Conservation (phyloP, 352 stramenopile genomes). For the Phytophthora fragariaefolia region DNA sequence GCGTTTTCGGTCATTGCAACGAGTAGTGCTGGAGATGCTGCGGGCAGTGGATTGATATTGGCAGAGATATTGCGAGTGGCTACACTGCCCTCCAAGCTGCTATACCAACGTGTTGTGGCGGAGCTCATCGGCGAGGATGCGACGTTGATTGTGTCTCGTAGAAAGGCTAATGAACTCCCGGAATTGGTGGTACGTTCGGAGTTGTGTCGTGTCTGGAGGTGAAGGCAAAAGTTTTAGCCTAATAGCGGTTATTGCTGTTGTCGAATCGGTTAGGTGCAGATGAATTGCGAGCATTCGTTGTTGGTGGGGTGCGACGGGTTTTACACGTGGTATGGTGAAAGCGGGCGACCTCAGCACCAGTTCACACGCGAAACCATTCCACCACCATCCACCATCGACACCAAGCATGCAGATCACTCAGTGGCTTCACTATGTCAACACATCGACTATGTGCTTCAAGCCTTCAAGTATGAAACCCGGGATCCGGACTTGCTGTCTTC, state of each 20-base stretch:
- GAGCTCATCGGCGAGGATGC: constrained; percentile 43
- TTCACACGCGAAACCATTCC: constrained; percentile 75
- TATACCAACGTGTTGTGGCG: constrained; percentile 51
- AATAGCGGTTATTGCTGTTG: neutral
- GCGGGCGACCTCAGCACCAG: constrained; percentile 43
- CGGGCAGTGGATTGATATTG: constrained; percentile 29
- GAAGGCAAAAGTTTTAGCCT: neutral
- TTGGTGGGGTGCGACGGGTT: constrained; percentile 44
- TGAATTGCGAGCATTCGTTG: constrained; percentile 18
- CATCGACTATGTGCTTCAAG: constrained; percentile 41
- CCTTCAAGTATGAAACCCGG: constrained; percentile 22
- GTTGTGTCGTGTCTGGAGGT: neutral
- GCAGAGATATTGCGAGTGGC: constrained; percentile 52
- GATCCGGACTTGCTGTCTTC: neutral
- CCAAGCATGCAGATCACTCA: constrained; percentile 11
- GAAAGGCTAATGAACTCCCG: constrained; percentile 8
- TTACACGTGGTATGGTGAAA: constrained; percentile 53
- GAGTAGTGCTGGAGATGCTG: constrained; percentile 17
- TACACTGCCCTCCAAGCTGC: constrained; percentile 41
- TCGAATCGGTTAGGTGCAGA: constrained; percentile 24
- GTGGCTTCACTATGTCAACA: constrained; percentile 40
- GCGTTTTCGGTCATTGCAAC: constrained; percentile 53
- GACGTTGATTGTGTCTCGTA: constrained; percentile 42
- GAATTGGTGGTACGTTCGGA: constrained; percentile 37
- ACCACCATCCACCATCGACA: constrained; percentile 34